phyloP scores from a whole-genome alignment of 345 rosid genomes.

The Erysimum cheiranthoides region DNA sequence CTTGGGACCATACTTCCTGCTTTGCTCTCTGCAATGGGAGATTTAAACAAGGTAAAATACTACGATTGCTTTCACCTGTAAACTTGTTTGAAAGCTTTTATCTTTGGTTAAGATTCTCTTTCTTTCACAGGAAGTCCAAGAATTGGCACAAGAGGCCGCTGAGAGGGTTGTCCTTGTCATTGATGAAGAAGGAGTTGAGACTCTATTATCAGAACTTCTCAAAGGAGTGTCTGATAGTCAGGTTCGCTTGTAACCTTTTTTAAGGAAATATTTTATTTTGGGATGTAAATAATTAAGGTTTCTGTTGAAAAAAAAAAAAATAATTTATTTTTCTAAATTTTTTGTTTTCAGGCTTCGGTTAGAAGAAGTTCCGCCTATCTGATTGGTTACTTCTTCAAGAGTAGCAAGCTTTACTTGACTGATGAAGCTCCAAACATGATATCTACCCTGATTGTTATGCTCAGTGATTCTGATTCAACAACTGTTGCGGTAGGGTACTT shows the following conservation, averaged over 20 bases:
- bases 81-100: conserved; percentile 19
- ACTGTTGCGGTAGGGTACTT: conserved; percentile 71
- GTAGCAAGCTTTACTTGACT: conserved; percentile 89
- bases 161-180: conserved; percentile 85
- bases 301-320: background rate
- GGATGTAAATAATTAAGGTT: conserved; percentile 22
- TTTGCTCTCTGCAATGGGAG: conserved; percentile 86
- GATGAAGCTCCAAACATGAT: conserved; percentile 97
- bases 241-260: conserved; percentile 53
- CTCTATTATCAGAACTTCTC: conserved; percentile 81
- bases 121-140: conserved; percentile 70
- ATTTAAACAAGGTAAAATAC: conserved; percentile 63
- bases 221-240: conserved; percentile 78
- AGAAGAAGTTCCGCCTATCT: conserved; percentile 90
- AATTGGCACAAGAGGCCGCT: conserved; percentile 86
- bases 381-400: conserved; percentile 88
- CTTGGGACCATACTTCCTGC: conserved; percentile 93
- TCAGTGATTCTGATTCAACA: conserved; percentile 83
- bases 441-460: conserved; percentile 83
- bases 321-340: conserved; percentile 19
- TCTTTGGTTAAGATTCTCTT: conserved; percentile 28
- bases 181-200: conserved; percentile 92
- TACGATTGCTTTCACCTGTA: conserved; percentile 12
- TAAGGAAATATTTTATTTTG: conserved; percentile 5
- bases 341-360: conserved; percentile 71